Percentiles rank a stretch among this genome's conserved stretches.
Evolutionary conservation across 805 yeast genomes (phyloP).

Genomic region (Sugiyamaella boreocaroliniensis): DNA sequence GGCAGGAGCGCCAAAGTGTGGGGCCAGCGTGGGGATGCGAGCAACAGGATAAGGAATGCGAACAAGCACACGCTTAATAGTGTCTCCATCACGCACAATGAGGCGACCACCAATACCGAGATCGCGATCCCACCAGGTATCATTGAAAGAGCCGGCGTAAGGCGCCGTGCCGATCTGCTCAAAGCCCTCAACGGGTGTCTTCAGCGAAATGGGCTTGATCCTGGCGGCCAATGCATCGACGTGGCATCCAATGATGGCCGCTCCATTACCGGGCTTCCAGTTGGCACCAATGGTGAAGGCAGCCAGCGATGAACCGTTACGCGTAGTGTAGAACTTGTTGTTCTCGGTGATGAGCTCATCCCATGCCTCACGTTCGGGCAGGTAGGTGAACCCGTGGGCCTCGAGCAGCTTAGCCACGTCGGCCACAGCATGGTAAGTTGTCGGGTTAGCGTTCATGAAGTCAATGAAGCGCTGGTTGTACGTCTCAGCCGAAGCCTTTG

Average conservation of each 20-base stretch:
- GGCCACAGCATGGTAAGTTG: slow-evolving; percentile 65
- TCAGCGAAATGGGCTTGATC: slow-evolving; percentile 63
- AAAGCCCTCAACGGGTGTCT: slow-evolving; percentile 58
- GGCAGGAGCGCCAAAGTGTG: slow-evolving; percentile 68
- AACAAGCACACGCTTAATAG: slow-evolving; percentile 25
- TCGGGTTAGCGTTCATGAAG: slow-evolving; percentile 67
- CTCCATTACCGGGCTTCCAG: slow-evolving; percentile 52
- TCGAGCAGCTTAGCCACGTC: slow-evolving; percentile 44
- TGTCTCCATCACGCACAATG: slow-evolving; percentile 39
- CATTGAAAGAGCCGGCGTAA: slow-evolving; percentile 61
- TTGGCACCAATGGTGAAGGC: slow-evolving; percentile 65
- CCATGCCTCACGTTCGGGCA: slow-evolving; percentile 61
- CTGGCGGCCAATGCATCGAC: slow-evolving; percentile 60
- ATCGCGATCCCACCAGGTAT: slow-evolving; percentile 76
- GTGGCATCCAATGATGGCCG: slow-evolving; percentile 63
- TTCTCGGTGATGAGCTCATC: slow-evolving; percentile 33
- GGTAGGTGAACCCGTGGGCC: slow-evolving; percentile 54
- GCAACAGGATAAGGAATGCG: slow-evolving; percentile 43
- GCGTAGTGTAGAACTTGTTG: slow-evolving; percentile 58
- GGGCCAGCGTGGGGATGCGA: slow-evolving; percentile 72
- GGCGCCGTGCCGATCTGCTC: slow-evolving; percentile 74
- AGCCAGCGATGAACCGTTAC: slow-evolving; percentile 61
- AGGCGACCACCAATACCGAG: slow-evolving; percentile 75
- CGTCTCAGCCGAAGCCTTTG: slow-evolving; percentile 8
- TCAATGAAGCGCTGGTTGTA: slow-evolving; percentile 48